Evolutionary conservation across 1,284 basidiomycete genomes (phyloP).

Genomic region (Boletus subluridellus): DNA sequence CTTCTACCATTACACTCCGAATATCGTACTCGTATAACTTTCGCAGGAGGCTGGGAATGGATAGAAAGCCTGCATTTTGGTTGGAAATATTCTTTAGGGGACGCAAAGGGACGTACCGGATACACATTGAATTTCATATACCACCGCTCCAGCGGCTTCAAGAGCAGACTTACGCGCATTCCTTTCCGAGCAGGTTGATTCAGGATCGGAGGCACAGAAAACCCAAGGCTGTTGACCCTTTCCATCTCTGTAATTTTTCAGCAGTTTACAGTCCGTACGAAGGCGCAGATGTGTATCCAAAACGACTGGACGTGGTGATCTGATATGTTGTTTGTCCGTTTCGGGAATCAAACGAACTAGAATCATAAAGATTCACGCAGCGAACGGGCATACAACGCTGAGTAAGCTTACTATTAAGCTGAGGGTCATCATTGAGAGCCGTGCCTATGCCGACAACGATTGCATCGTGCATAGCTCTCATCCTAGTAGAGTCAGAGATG

Average conservation of each 20-base stretch:
- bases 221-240: slow-evolving; percentile 75
- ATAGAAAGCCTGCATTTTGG: slow-evolving; percentile 39
- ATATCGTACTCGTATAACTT: slow-evolving; percentile 56
- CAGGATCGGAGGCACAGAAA: slow-evolving; percentile 43
- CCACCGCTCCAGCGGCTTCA: slow-evolving; percentile 51
- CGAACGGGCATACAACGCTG: neutral
- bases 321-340: slow-evolving; percentile 32
- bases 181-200: slow-evolving; percentile 33
- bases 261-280: slow-evolving; percentile 65
- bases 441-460: slow-evolving; percentile 93
- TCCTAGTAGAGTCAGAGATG: slow-evolving; percentile 44
- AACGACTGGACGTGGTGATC: slow-evolving; percentile 78
- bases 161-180: slow-evolving; percentile 43
- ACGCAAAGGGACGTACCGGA: slow-evolving; percentile 27
- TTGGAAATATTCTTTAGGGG: slow-evolving; percentile 6
- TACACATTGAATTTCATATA: slow-evolving; percentile 42
- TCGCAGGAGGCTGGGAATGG: slow-evolving; percentile 51
- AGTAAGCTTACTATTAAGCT: slow-evolving; percentile 73
- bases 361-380: slow-evolving; percentile 30
- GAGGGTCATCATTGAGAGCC: slow-evolving; percentile 87
- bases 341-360: slow-evolving; percentile 46
- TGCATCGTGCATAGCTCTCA: slow-evolving; percentile 86
- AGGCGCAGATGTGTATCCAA: slow-evolving; percentile 77
- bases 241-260: slow-evolving; percentile 61
- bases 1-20: slow-evolving; percentile 89